phyloP scores from a whole-genome alignment of 768 basidiomycete species.

The Hygrocybe punicea region DNA sequence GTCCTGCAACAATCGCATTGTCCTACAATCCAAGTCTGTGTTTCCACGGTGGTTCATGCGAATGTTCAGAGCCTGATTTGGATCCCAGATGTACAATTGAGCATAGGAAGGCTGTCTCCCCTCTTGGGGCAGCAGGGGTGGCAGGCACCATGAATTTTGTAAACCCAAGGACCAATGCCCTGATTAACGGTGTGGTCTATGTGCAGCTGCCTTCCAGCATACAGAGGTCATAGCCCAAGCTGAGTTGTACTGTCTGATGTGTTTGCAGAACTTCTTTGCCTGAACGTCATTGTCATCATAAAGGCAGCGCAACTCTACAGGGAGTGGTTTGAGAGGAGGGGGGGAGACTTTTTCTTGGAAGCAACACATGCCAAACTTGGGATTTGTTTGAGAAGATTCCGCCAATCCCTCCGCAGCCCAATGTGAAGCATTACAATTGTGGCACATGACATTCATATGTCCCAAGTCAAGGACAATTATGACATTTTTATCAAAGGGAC shows the following conservation, averaged over 20 bases:
- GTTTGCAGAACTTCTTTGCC: slow-evolving; percentile 23
- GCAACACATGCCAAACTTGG: too few species aligned
- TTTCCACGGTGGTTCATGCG: slow-evolving; percentile 12
- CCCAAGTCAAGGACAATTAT: slow-evolving; percentile 28
- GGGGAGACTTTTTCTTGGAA: slow-evolving; percentile 36
- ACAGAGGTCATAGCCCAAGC: slow-evolving; percentile 35
- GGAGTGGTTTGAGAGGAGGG: slow-evolving; percentile 17
- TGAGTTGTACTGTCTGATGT: slow-evolving; percentile 36
- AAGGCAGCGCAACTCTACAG: slow-evolving; percentile 23
- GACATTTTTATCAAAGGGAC: slow-evolving; percentile 7
- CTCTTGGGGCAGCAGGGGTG: slow-evolving; percentile 27
- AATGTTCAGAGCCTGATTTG: slow-evolving; percentile 22
- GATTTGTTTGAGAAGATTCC: slow-evolving; percentile 9
- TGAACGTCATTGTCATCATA: slow-evolving; percentile 11
- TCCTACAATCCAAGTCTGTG: too few species aligned
- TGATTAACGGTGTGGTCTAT: slow-evolving; percentile 17
- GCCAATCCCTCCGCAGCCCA: slow-evolving; percentile 31
- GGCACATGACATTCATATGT: slow-evolving; percentile 35
- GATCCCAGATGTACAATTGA: slow-evolving; percentile 42
- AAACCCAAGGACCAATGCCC: slow-evolving; percentile 27
- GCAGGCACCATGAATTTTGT: slow-evolving; percentile 30
- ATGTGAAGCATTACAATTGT: slow-evolving; percentile 34
- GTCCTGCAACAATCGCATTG: too few species aligned
- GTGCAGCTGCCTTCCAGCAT: slow-evolving; percentile 26
- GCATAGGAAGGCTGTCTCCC: slow-evolving; percentile 27